Evolutionary conservation across 139 green algal genomes (phyloP).

Genomic region (Dunaliella primolecta): DNA sequence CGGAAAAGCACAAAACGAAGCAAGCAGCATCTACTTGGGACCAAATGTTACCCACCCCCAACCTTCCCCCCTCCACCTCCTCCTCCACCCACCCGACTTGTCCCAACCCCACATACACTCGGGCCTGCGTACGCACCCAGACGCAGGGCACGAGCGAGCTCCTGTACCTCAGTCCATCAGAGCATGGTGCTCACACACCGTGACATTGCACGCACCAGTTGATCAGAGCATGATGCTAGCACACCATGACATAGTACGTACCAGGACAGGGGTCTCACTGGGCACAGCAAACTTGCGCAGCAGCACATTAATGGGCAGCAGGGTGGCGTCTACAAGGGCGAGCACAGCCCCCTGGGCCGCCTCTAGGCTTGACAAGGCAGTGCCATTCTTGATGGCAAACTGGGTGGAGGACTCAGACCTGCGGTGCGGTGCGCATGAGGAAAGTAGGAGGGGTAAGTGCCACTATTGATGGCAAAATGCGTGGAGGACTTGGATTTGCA

Average conservation of each 20-base stretch:
- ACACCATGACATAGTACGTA: too few species aligned
- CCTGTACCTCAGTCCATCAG: too few species aligned
- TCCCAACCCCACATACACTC: conserved; percentile 56
- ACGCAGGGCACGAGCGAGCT: too few species aligned
- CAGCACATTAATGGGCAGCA: conserved; percentile 81
- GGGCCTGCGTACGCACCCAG: too few species aligned
- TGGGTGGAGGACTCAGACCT: neutral
- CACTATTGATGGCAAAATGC: neutral
- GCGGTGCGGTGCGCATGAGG: neutral
- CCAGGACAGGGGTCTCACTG: conserved; percentile 48
- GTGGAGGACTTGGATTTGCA: too few species aligned
- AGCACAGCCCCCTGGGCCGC: neutral
- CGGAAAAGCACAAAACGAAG: neutral
- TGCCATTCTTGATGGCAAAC: neutral
- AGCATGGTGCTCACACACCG: too few species aligned
- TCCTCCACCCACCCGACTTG: neutral
- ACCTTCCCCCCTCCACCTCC: neutral
- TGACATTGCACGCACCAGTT: too few species aligned
- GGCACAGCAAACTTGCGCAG: conserved; percentile 60
- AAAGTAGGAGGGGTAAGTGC: too few species aligned
- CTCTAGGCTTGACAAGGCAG: neutral
- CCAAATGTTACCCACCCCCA: neutral
- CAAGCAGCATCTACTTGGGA: neutral
- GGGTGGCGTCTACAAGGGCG: conserved; percentile 49
- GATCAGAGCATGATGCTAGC: too few species aligned